Evolutionary conservation across 192 early-diverging fungal species (phyloP).

Genomic region (Backusella circina): DNA sequence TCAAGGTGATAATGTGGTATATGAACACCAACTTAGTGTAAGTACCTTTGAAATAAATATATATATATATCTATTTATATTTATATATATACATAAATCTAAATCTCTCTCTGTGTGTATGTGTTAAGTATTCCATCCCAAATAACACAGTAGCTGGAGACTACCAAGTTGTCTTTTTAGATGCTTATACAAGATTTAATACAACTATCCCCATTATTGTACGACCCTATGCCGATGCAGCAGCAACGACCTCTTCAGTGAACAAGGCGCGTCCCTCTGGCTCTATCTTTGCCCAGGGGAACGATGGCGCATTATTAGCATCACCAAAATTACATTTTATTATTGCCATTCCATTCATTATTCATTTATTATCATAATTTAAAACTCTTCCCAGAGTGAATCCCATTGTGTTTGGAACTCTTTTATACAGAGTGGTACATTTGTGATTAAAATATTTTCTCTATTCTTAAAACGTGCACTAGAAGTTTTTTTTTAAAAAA

Average conservation of each 20-base stretch:
- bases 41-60: too few species aligned
- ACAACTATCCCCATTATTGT: slow-evolving; percentile 19
- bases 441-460: slow-evolving; percentile 66
- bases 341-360: not conserved
- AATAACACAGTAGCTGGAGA: slow-evolving; percentile 19
- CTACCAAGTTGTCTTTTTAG: slow-evolving; percentile 18
- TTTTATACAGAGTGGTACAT: slow-evolving; percentile 51
- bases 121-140: slow-evolving; percentile 30
- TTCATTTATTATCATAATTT: slow-evolving; percentile 5
- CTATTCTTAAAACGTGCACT: slow-evolving; percentile 64
- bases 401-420: slow-evolving; percentile 62
- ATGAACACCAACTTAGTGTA: slow-evolving; percentile 23
- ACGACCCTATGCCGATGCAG: slow-evolving; percentile 13
- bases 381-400: slow-evolving; percentile 57
- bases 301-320: not conserved
- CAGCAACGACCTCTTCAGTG: not conserved
- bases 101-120: too few species aligned
- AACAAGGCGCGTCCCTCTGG: slow-evolving; percentile 5
- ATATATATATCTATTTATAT: too few species aligned
- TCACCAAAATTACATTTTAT: not conserved
- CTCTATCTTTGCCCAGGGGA: not conserved
- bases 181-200: slow-evolving; percentile 6
- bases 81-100: not conserved
- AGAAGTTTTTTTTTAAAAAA: too few species aligned
- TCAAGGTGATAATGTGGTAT: slow-evolving; percentile 7